Percentiles rank a stretch among this genome's conserved stretches.
These are phyloP conservation scores for Sordaria brevicollis DNA, from an alignment of 495 filamentous ascomycete genomes.

Conservation along the genomic window DNA sequence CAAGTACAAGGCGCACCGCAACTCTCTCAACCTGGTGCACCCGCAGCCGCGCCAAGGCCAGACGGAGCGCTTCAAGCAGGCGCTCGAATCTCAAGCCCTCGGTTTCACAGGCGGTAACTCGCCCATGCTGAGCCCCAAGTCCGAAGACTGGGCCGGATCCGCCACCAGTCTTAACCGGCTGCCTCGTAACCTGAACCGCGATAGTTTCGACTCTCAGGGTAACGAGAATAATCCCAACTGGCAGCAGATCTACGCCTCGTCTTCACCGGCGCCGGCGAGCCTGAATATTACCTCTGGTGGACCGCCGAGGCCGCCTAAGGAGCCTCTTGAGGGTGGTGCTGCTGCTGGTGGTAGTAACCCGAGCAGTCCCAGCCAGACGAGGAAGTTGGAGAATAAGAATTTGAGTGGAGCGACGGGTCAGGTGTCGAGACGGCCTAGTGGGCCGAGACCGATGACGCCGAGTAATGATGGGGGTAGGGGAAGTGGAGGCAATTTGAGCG, in stretches of 20 bases:
- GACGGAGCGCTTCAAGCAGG: constrained; percentile 69
- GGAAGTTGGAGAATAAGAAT: constrained; percentile 38
- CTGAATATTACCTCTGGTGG: constrained; percentile 16
- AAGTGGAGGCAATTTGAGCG: constrained; percentile 7
- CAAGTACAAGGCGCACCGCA: constrained; percentile 84
- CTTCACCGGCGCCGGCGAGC: constrained; percentile 21
- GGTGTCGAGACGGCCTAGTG: constrained; percentile 35
- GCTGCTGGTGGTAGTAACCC: constrained; percentile 5
- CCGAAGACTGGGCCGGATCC: constrained; percentile 62
- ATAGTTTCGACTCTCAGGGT: constrained; percentile 30
- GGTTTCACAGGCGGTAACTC: constrained; percentile 41
- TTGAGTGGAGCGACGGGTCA: constrained; percentile 32
- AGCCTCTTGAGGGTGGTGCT: constrained; percentile 30
- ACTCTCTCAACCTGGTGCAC: constrained; percentile 80
- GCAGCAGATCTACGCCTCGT: constrained; percentile 13
- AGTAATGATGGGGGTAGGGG: constrained; percentile 17
- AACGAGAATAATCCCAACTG: constrained; percentile 28
- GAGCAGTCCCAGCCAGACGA: constrained; percentile 9
- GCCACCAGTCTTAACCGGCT: constrained; percentile 42
- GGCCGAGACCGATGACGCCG: constrained; percentile 45
- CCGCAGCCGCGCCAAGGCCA: constrained; percentile 81
- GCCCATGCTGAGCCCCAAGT: constrained; percentile 52
- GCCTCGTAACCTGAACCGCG: constrained; percentile 28
- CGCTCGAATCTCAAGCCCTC: constrained; percentile 70
- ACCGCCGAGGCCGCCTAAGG: constrained; percentile 44